A percentile compares a stretch with the other conserved stretches of the same genome.
phyloP scores from a whole-genome alignment of 164 flowering plant genomes.

The Tetracentron sinense region DNA sequence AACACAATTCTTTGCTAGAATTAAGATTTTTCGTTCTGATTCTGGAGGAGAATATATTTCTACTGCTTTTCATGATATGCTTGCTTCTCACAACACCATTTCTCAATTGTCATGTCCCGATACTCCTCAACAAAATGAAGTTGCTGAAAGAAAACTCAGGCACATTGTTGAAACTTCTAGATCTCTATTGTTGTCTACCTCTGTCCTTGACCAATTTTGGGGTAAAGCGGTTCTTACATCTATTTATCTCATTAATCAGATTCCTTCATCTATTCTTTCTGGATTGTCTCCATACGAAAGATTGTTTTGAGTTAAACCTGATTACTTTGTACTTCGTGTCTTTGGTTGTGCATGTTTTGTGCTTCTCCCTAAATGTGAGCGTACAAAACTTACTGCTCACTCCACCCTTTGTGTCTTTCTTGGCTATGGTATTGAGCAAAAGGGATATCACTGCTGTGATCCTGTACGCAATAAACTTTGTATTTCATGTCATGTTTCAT shows the following conservation, averaged over 20 bases:
- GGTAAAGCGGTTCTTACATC: slow-evolving; percentile 15
- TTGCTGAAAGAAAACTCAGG: too few species aligned
- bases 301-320: not conserved
- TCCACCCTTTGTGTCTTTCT: slow-evolving; percentile 2
- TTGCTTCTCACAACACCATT: too few species aligned
- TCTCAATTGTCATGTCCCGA: too few species aligned
- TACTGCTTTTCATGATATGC: too few species aligned
- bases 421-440: slow-evolving; percentile 11
- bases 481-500: slow-evolving; percentile 3
- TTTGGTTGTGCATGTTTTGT: slow-evolving; percentile 25
- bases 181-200: too few species aligned
- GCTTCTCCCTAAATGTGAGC: slow-evolving; percentile 13
- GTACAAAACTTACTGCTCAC: slow-evolving; percentile 8
- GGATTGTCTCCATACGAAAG: slow-evolving; percentile 16
- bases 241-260: slow-evolving; percentile 8
- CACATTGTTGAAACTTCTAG: too few species aligned
- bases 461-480: slow-evolving; percentile 1
- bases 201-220: too few species aligned
- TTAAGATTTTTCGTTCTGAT: too few species aligned
- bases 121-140: too few species aligned
- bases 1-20: too few species aligned
- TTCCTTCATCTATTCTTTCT: slow-evolving; percentile 1
- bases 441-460: slow-evolving; percentile 18
- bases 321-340: slow-evolving; percentile 9
- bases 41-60: too few species aligned